Percentiles rank a stretch among this genome's conserved stretches.
These are phyloP conservation scores for Cercophora newfieldiana DNA, from an alignment of 495 filamentous ascomycete genomes.

Conservation along the genomic window DNA sequence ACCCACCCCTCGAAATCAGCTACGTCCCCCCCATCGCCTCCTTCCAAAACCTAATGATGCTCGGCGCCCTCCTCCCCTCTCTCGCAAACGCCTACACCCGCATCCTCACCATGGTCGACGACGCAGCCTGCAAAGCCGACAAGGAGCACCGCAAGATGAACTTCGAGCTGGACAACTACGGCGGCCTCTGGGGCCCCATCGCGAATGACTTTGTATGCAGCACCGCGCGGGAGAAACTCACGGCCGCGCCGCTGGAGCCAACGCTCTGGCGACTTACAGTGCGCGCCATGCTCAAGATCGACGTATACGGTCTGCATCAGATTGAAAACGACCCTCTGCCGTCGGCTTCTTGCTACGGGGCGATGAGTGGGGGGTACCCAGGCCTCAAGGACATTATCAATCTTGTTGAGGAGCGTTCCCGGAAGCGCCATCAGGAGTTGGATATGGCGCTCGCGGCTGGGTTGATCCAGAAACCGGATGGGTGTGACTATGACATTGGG, in stretches of 20 bases:
- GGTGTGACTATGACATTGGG: slow-evolving; percentile 16
- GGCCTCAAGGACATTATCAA: slow-evolving; percentile 53
- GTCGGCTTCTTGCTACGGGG: slow-evolving; percentile 5
- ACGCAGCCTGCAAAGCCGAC: slow-evolving; percentile 39
- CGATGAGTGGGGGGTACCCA: slow-evolving; percentile 7
- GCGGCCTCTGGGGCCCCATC: slow-evolving; percentile 44
- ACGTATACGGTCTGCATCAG: slow-evolving; percentile 51
- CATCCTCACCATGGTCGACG: slow-evolving; percentile 49
- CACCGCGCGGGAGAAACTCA: slow-evolving; percentile 24
- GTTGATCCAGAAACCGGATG: slow-evolving; percentile 18
- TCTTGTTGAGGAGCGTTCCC: slow-evolving; percentile 50
- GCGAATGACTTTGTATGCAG: slow-evolving; percentile 22
- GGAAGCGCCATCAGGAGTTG: slow-evolving; percentile 39
- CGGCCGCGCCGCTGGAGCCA: slow-evolving; percentile 43
- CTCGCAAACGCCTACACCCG: slow-evolving; percentile 58
- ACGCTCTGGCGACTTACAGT: slow-evolving; percentile 50
- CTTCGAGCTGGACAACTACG: slow-evolving; percentile 47
- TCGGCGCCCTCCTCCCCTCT: slow-evolving; percentile 63
- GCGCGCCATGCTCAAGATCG: slow-evolving; percentile 51
- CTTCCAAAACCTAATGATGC: slow-evolving; percentile 67
- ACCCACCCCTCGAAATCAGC: slow-evolving; percentile 33
- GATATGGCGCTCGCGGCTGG: slow-evolving; percentile 39
- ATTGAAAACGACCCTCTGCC: background rate
- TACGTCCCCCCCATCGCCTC: slow-evolving; percentile 36
- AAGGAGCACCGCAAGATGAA: slow-evolving; percentile 38